These are phyloP conservation scores for Casuarina glauca DNA, from an alignment of 306 rosid species.

Conservation along the genomic window DNA sequence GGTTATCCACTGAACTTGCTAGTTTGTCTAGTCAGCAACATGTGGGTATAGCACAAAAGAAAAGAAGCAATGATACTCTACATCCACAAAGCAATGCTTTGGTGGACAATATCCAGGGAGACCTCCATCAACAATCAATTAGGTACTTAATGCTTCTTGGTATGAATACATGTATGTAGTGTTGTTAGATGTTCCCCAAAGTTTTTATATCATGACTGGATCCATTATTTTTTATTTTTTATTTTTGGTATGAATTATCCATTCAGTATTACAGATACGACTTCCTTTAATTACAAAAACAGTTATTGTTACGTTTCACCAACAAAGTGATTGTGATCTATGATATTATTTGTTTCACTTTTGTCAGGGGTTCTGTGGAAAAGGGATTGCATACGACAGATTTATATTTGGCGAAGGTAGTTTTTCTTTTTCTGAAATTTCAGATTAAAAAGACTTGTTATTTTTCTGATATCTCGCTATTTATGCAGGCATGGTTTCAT, in stretches of 20 bases:
- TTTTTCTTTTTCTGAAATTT: slow-evolving; percentile 28
- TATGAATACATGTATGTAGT: neutral
- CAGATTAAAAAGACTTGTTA: slow-evolving; percentile 29
- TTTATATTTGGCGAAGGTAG: slow-evolving; percentile 80
- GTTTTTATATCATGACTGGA: neutral
- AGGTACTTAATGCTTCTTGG: slow-evolving; percentile 43
- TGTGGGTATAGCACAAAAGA: slow-evolving; percentile 53
- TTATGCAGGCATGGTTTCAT: slow-evolving; percentile 91
- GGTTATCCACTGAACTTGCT: slow-evolving; percentile 76
- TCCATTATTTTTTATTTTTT: neutral
- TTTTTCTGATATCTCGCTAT: slow-evolving; percentile 28
- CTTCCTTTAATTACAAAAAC: slow-evolving; percentile 8
- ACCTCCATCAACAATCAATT: slow-evolving; percentile 49
- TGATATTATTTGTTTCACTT: slow-evolving; percentile 27
- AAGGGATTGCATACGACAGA: slow-evolving; percentile 65
- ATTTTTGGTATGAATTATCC: too few species aligned
- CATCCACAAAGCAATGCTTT: slow-evolving; percentile 43
- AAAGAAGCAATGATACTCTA: slow-evolving; percentile 59
- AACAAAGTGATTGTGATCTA: slow-evolving; percentile 16
- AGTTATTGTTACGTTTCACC: slow-evolving; percentile 8
- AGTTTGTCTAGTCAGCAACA: slow-evolving; percentile 65
- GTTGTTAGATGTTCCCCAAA: neutral
- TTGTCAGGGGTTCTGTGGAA: slow-evolving; percentile 72
- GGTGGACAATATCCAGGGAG: slow-evolving; percentile 53
- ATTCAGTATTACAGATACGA: slow-evolving; percentile 11